These are phyloP conservation scores for Zhuliangozyma blackwelliae DNA, from an alignment of 1,139 yeast genomes.

Conservation along the genomic window DNA sequence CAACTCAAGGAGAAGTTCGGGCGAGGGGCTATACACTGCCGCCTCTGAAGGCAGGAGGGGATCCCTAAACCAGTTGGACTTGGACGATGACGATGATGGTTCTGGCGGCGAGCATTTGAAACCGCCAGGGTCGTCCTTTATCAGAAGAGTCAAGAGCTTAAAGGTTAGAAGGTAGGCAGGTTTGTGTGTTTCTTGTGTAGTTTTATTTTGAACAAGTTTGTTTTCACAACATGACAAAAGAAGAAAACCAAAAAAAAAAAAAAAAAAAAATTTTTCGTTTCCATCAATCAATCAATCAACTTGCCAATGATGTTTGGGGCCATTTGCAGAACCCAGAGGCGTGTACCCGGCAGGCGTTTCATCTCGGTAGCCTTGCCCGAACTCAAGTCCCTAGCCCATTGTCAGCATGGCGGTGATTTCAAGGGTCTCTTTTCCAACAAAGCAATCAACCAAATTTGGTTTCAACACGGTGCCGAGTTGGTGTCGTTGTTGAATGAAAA, in stretches of 20 bases:
- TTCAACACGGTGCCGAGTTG: slow-evolving; percentile 46
- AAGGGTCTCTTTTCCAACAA: slow-evolving; percentile 51
- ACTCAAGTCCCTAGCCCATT: too few relatives aligned
- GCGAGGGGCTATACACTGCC: slow-evolving; percentile 18
- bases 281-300: background rate
- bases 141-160: slow-evolving; percentile 84
- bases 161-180: slow-evolving; percentile 52
- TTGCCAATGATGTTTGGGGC: too few relatives aligned
- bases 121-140: slow-evolving; percentile 43
- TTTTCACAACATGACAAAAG: background rate
- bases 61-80: slow-evolving; percentile 13
- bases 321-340: too few relatives aligned
- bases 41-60: slow-evolving; percentile 17
- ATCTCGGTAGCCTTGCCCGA: too few relatives aligned
- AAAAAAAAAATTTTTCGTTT: background rate
- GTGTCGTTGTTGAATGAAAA: slow-evolving; percentile 44
- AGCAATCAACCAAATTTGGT: slow-evolving; percentile 59
- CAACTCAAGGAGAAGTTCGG: slow-evolving; percentile 34
- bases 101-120: slow-evolving; percentile 19
- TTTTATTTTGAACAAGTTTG: background rate
- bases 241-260: slow-evolving; percentile 2
- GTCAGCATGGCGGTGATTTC: slow-evolving; percentile 23
- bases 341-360: too few relatives aligned
- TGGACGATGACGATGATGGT: slow-evolving; percentile 16
- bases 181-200: background rate